Percentiles rank a stretch among this genome's conserved stretches.
These are phyloP conservation scores for Fraxinus floribunda DNA, from an alignment of 305 asterid species.

Conservation along the genomic window DNA sequence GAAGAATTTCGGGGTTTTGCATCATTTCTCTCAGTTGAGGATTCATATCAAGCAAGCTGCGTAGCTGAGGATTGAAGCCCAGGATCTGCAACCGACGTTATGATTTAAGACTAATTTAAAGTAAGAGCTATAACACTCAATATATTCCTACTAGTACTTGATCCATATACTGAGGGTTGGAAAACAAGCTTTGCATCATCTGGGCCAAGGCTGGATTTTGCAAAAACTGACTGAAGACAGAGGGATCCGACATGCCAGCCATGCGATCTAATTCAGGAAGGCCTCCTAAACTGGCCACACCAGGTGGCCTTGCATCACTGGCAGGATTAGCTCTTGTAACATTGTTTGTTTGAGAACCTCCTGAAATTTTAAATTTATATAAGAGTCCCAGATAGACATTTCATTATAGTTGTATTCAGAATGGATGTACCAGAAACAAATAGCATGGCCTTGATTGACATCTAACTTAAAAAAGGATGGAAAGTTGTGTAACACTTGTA, in stretches of 20 bases:
- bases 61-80: conserved; percentile 40
- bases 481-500: neutral
- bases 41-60: conserved; percentile 39
- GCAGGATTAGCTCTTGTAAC: conserved; percentile 47
- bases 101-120: conserved; percentile 14
- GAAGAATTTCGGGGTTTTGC: conserved; percentile 60
- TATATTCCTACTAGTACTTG: conserved; percentile 32
- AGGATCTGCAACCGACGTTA: conserved; percentile 38
- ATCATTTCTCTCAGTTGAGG: conserved; percentile 55
- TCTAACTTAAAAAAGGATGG: conserved; percentile 6
- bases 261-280: conserved; percentile 38
- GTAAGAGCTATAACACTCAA: conserved; percentile 12
- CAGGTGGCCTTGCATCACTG: conserved; percentile 40
- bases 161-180: conserved; percentile 61
- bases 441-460: neutral
- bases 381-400: neutral
- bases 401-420: neutral
- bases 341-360: conserved; percentile 45
- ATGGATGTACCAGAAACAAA: neutral
- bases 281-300: conserved; percentile 42
- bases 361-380: conserved; percentile 22
- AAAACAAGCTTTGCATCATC: conserved; percentile 64
- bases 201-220: conserved; percentile 57
- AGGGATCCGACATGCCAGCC: conserved; percentile 35
- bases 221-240: conserved; percentile 42